Evolutionary conservation across 1,139 yeast genomes (phyloP), one percentile per base, ranked within the genome.

Genomic region (Wickerhamiella infanticola): DNA sequence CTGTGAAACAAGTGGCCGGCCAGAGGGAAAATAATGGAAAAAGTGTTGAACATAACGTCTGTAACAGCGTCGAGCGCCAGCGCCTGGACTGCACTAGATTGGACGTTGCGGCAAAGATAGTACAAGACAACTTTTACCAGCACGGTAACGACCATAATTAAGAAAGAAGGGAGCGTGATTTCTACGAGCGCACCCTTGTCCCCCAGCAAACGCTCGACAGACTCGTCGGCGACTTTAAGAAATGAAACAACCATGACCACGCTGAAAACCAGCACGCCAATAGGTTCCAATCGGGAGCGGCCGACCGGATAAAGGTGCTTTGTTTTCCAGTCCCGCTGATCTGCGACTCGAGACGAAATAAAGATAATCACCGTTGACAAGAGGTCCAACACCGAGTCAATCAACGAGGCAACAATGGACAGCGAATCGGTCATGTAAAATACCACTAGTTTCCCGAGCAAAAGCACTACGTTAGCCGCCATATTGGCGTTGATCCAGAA

Each of bases 31-130:
- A 81, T 54, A 40, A 82, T 68, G 1, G 90, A 81, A 39, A 81
- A 80, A 1, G 72, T 57, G 61, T 79, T 79, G 67, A 82, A 82
- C 3, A 81, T 72, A 40, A 81, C 74, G 61, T 82, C 94, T 0
- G 88, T 81, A 63, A 72, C 67, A 0, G 93, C 93, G 63, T 82
- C 94, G 58, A 81, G 90, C 1, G 90, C 85, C 47, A 82, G 64
- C 0, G 94, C 94, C 58, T 76, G 81, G 2, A 82, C 81, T 0
- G 86, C 76, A 13, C 81, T 74, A 9, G 85, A 78, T 23, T 69
- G 66, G 50, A 81, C 73, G n/a, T 68, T 64, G 31, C 72, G 64
- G 59, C 90, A 81, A 77, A 84, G 75, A 5, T 73, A 37, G 69
- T 74, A 82, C 56, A 85, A 78, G 1, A 67, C 70, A 3, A 77